These are phyloP conservation scores for Westerdykella sp. DNA, from an alignment of 2,329 filamentous ascomycete genomes.

Conservation along the genomic window DNA sequence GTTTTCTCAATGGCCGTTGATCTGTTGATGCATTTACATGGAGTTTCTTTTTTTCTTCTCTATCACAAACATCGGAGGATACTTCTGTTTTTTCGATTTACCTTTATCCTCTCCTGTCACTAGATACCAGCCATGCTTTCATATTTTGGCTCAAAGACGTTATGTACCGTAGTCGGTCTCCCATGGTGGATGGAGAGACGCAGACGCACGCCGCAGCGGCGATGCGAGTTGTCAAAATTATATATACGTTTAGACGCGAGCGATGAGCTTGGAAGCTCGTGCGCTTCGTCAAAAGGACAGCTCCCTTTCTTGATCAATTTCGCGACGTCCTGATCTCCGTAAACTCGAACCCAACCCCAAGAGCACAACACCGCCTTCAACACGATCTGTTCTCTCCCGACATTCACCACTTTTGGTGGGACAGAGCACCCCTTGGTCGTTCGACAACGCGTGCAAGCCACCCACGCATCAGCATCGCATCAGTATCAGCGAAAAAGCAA, in stretches of 20 bases:
- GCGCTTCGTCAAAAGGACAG: too few relatives aligned
- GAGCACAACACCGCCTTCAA: constrained; percentile 1
- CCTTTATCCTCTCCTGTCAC: constrained; percentile 18
- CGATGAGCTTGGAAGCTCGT: too few relatives aligned
- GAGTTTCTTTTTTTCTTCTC: constrained; percentile 6
- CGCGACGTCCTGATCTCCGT: too few relatives aligned
- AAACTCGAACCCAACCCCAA: too few relatives aligned
- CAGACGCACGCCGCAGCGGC: constrained; percentile 11
- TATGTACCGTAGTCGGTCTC: constrained; percentile 26
- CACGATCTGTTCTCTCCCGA: constrained; percentile 3
- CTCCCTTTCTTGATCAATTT: too few relatives aligned
- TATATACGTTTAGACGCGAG: constrained; percentile 10
- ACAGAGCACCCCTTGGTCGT: constrained; percentile 1
- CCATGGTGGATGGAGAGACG: constrained; percentile 11
- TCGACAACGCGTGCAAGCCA: neutral
- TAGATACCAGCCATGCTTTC: constrained; percentile 34
- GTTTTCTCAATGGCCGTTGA: constrained; percentile 5
- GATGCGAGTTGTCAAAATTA: constrained; percentile 10
- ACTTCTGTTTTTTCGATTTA: constrained; percentile 19
- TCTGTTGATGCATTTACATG: constrained; percentile 14
- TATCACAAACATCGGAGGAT: constrained; percentile 8
- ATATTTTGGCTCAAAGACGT: constrained; percentile 19
- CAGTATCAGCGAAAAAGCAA: constrained; percentile 4
- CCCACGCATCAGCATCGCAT: constrained; percentile 6
- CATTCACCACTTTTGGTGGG: constrained; percentile 4